A percentile compares a stretch with the other conserved stretches of the same genome.
These are phyloP conservation scores for Ophiocordyceps unilateralis DNA, from an alignment of 2,329 filamentous ascomycete genomes.

Conservation along the genomic window DNA sequence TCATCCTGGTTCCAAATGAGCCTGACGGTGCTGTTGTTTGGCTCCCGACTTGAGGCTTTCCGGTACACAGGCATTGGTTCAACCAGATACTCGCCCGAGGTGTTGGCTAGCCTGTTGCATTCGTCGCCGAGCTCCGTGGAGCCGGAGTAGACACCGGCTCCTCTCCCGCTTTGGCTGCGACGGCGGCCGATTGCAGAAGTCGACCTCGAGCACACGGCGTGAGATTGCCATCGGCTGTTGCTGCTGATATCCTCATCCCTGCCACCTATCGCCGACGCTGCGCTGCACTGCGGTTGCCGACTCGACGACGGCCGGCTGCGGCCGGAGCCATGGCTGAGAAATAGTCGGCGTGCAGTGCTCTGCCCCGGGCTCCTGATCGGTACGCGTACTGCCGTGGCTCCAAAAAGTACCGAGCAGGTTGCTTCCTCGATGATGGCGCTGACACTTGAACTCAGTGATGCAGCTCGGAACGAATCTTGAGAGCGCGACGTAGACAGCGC, in stretches of 20 bases:
- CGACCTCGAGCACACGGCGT: conserved; percentile 6
- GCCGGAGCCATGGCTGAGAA: background rate
- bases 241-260: conserved; percentile 42
- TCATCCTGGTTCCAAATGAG: conserved; percentile 43
- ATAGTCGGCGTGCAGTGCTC: background rate
- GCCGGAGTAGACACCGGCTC: conserved; percentile 41
- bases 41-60: conserved; percentile 18
- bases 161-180: conserved; percentile 31
- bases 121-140: conserved; percentile 25
- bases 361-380: background rate
- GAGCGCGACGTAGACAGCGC: conserved; percentile 32
- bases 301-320: background rate
- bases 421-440: conserved; percentile 34
- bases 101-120: conserved; percentile 14
- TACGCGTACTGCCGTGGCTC: conserved; percentile 10
- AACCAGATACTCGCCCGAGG: background rate
- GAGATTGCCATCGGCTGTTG: conserved; percentile 28
- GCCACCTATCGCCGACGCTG: conserved; percentile 44
- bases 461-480: conserved; percentile 32
- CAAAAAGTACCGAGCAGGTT: conserved; percentile 14
- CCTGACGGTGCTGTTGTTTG: conserved; percentile 18
- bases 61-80: conserved; percentile 26
- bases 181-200: conserved; percentile 26
- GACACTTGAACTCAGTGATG: conserved; percentile 36
- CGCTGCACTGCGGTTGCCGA: conserved; percentile 41